Percentiles rank a stretch among this genome's conserved stretches.
Evolutionary conservation across 441 rosid species (phyloP).

Genomic region (Manihot esculenta): DNA sequence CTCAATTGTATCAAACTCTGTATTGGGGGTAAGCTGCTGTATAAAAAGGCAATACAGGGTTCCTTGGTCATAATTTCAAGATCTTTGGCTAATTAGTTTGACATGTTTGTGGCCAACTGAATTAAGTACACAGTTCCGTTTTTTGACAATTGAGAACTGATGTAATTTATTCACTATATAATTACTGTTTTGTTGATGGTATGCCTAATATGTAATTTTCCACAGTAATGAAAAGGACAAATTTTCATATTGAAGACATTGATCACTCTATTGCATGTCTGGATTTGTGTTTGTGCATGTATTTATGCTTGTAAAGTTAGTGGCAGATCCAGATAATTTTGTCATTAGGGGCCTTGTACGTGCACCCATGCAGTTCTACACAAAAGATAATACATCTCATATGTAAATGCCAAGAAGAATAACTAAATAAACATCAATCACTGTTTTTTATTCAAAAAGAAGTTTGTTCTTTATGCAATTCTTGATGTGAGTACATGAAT

Average conservation of each 20-base stretch:
- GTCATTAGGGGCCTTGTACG: not conserved
- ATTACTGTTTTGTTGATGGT: not conserved
- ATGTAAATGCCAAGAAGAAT: not conserved
- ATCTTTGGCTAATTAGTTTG: conserved; percentile 4
- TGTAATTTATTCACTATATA: not conserved
- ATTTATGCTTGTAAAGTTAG: not conserved
- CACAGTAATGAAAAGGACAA: not conserved
- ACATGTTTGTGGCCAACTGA: not conserved
- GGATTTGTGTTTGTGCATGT: not conserved
- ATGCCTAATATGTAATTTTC: not conserved
- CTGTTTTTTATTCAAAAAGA: not conserved
- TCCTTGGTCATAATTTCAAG: not conserved
- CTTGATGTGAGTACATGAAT: not conserved
- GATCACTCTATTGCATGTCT: not conserved
- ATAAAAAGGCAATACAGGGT: not conserved
- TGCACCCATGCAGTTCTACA: not conserved
- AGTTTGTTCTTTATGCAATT: not conserved
- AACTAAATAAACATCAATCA: not conserved
- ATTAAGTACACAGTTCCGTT: not conserved
- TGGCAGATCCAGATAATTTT: not conserved
- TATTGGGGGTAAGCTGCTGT: conserved; percentile 57
- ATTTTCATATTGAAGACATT: not conserved
- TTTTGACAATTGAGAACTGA: not conserved
- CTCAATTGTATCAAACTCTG: conserved; percentile 47
- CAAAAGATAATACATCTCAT: not conserved